A percentile compares a stretch with the other conserved stretches of the same genome.
Conservation (phyloP, 1,284 basidiomycete genomes). For the Vanrija sp. region DNA sequence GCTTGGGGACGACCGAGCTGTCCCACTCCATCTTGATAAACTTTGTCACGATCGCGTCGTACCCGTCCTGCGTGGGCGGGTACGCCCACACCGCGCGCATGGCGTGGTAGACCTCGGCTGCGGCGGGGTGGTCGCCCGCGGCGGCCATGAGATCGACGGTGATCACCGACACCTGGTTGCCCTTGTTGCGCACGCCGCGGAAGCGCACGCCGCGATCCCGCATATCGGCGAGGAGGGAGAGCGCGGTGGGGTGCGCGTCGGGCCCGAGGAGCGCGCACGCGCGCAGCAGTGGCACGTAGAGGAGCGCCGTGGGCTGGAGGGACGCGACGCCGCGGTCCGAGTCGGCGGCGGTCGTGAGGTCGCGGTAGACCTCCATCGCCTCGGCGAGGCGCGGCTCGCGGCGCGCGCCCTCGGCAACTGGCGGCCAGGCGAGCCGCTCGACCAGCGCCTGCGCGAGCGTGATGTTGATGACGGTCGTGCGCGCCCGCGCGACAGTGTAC, state of each 20-base stretch:
- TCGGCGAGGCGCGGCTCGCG: constrained; percentile 7
- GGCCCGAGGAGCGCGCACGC: constrained; percentile 16
- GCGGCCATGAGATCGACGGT: constrained; percentile 61
- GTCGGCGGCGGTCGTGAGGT: constrained; percentile 7
- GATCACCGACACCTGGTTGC: constrained; percentile 42
- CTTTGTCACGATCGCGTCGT: constrained; percentile 59
- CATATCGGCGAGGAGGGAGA: constrained; percentile 59
- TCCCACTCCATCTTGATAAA: constrained; percentile 59
- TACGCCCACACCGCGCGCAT: constrained; percentile 40
- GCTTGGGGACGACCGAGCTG: constrained; percentile 54
- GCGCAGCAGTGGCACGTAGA: constrained; percentile 16
- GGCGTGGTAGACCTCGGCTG: constrained; percentile 60
- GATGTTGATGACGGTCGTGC: constrained; percentile 10
- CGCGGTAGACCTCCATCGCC: constrained; percentile 20
- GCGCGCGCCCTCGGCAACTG: neutral
- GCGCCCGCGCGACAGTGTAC: constrained; percentile 17
- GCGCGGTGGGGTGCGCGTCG: constrained; percentile 32
- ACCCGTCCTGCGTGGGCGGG: constrained; percentile 58
- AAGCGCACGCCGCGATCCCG: constrained; percentile 41
- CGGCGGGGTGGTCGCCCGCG: constrained; percentile 56
- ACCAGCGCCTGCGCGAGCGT: constrained; percentile 21
- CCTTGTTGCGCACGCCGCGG: constrained; percentile 51
- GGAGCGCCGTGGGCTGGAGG: neutral
- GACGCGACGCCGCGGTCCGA: neutral
- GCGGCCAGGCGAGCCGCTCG: constrained; percentile 9